A percentile compares a stretch with the other conserved stretches of the same genome.
Evolutionary conservation across 1,139 yeast genomes (phyloP).

Genomic region (Hansenula lynferdii): DNA sequence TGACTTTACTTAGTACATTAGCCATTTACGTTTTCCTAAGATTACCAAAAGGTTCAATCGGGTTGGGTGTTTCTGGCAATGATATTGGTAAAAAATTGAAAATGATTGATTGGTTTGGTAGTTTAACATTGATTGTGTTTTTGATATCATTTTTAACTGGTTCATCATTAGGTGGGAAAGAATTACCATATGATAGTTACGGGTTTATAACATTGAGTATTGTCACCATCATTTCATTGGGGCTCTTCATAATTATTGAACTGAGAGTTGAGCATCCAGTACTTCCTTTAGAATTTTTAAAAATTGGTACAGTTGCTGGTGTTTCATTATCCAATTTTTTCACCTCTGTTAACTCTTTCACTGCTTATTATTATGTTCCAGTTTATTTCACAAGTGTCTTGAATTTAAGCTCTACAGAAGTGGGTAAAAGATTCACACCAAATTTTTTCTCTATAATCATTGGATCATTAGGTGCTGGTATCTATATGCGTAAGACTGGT

Average conservation of each 20-base stretch:
- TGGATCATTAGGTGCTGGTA: conserved; percentile 69
- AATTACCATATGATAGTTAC: conserved; percentile 33
- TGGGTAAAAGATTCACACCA: conserved; percentile 59
- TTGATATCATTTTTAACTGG: conserved; percentile 54
- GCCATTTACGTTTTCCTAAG: conserved; percentile 30
- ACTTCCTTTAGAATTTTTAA: conserved; percentile 52
- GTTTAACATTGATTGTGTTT: conserved; percentile 51
- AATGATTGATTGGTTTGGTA: conserved; percentile 72
- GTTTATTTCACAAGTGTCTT: conserved; percentile 56
- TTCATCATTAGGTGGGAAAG: conserved; percentile 64
- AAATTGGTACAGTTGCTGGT: conserved; percentile 54
- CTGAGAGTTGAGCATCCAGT: conserved; percentile 58
- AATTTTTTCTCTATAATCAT: conserved; percentile 65
- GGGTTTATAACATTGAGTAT: conserved; percentile 18
- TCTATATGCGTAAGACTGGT: conserved; percentile 67
- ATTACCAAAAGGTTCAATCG: conserved; percentile 36
- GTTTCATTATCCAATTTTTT: conserved; percentile 69
- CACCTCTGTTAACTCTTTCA: conserved; percentile 41
- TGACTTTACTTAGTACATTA: conserved; percentile 47
- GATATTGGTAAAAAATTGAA: conserved; percentile 38
- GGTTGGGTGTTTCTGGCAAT: conserved; percentile 22
- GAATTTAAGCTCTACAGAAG: conserved; percentile 49
- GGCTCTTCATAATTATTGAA: conserved; percentile 47
- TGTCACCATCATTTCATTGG: conserved; percentile 24
- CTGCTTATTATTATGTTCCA: conserved; percentile 59